Evolutionary conservation across 2,329 filamentous ascomycete genomes (phyloP).

Genomic region (Cladophialophora immunda): DNA sequence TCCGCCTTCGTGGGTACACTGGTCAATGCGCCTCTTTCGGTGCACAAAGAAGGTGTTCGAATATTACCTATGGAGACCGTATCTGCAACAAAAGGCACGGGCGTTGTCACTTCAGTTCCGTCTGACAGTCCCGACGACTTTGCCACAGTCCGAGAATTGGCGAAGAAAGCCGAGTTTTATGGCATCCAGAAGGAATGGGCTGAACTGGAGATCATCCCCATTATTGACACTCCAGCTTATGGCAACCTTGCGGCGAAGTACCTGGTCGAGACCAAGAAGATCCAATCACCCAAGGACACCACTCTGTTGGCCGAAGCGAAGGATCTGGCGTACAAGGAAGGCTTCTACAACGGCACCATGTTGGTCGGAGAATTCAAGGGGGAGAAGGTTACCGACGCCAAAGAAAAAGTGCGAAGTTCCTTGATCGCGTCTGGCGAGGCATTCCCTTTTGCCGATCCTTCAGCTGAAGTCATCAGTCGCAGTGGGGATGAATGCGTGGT

Average conservation of each 20-base stretch:
- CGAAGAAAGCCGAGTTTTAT: conserved; percentile 96
- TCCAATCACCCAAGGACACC: conserved; percentile 92
- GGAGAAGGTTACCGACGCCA: conserved; percentile 83
- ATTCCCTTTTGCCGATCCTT: conserved; percentile 93
- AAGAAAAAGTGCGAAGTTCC: conserved; percentile 81
- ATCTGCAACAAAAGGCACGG: conserved; percentile 91
- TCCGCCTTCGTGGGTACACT: conserved; percentile 86
- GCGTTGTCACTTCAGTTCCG: conserved; percentile 93
- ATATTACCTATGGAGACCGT: conserved; percentile 96
- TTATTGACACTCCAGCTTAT: conserved; percentile 88
- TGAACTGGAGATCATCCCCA: conserved; percentile 84
- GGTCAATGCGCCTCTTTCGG: conserved; percentile 85
- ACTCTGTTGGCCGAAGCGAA: conserved; percentile 93
- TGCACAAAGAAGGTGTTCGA: conserved; percentile 82
- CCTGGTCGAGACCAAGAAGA: conserved; percentile 92
- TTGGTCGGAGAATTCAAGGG: conserved; percentile 87
- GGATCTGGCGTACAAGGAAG: conserved; percentile 95
- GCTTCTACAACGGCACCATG: conserved; percentile 95
- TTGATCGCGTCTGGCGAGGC: conserved; percentile 80
- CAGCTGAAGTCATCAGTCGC: conserved; percentile 85
- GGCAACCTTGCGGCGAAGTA: conserved; percentile 84
- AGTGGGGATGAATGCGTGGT: conserved; percentile 94
- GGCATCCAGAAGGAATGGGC: conserved; percentile 97
- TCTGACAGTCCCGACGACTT: conserved; percentile 97
- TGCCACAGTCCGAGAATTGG: conserved; percentile 84